phyloP scores from a whole-genome alignment of 257 asterid species.

The Przewalskia tangutica region DNA sequence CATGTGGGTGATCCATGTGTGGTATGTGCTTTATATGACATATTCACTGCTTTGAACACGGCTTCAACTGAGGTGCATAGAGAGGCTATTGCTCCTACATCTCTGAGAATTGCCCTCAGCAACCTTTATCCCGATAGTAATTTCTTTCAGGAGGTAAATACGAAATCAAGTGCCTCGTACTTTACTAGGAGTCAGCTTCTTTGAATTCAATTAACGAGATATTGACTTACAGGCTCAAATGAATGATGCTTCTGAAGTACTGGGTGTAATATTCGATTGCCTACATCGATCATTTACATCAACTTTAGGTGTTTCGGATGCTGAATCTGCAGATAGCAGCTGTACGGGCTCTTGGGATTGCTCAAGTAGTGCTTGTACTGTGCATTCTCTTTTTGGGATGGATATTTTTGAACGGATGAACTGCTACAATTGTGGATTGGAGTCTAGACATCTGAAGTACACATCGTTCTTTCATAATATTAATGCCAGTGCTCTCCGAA shows the following conservation, averaged over 20 bases:
- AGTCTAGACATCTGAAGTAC: constrained; percentile 83
- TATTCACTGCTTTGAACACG: constrained; percentile 60
- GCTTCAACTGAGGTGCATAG: constrained; percentile 40
- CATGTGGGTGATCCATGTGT: constrained; percentile 98
- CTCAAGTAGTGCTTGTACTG: constrained; percentile 54
- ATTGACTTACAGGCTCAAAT: constrained; percentile 71
- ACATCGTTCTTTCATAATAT: constrained; percentile 82
- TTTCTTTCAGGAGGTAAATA: constrained; percentile 86
- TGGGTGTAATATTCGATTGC: constrained; percentile 76
- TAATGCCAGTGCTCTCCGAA: constrained; percentile 89
- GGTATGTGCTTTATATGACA: constrained; percentile 71
- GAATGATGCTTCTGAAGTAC: constrained; percentile 97
- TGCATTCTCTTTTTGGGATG: constrained; percentile 88
- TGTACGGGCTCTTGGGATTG: constrained; percentile 73
- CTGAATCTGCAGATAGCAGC: constrained; percentile 47
- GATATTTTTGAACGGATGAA: constrained; percentile 82
- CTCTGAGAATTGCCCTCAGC: constrained; percentile 85
- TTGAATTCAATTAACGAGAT: background rate
- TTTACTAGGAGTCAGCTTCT: background rate
- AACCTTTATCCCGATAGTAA: constrained; percentile 79
- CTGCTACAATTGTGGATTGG: constrained; percentile 69
- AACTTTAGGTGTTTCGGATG: constrained; percentile 31
- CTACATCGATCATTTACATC: constrained; percentile 71
- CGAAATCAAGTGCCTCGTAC: background rate
- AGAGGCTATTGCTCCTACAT: constrained; percentile 84